Evolutionary conservation across 768 basidiomycete species (phyloP).

Genomic region (Russula virescens): DNA sequence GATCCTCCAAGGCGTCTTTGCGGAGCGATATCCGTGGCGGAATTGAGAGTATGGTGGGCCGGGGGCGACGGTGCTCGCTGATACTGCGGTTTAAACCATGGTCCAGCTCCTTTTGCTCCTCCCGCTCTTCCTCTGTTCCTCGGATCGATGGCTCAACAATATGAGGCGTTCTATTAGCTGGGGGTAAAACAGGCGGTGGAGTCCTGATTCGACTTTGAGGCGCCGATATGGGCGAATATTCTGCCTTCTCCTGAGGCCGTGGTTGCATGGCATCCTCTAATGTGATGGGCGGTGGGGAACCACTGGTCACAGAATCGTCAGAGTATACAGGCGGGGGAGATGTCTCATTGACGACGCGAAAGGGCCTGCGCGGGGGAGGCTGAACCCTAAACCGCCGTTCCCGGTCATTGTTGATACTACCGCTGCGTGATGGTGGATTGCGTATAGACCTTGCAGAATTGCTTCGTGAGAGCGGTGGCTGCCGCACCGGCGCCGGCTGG

Average conservation of each 20-base stretch:
- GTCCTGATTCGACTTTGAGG: neutral
- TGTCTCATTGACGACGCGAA: slow-evolving; percentile 22
- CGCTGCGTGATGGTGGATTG: neutral
- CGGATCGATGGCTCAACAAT: too few species aligned
- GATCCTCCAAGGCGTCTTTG: slow-evolving; percentile 20
- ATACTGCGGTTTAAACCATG: neutral
- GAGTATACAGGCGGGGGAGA: slow-evolving; percentile 20
- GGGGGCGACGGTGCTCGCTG: neutral
- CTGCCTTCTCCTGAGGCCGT: slow-evolving; percentile 5
- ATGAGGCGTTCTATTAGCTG: neutral
- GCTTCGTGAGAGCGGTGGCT: neutral
- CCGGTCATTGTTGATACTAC: neutral
- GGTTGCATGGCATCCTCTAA: neutral
- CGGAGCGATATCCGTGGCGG: slow-evolving; percentile 24
- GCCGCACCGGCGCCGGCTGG: neutral
- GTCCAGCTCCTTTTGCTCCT: neutral
- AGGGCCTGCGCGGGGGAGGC: slow-evolving; percentile 5
- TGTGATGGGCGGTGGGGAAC: slow-evolving; percentile 12
- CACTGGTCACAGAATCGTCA: neutral
- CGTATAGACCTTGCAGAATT: neutral
- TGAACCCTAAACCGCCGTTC: slow-evolving; percentile 2
- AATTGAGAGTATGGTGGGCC: slow-evolving; percentile 16
- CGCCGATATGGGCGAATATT: neutral
- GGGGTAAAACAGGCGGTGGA: neutral
- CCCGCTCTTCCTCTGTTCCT: neutral